Base-by-base conservation (phyloP, 345 rosid genomes). In the Stellera chamaejasme region DNA sequence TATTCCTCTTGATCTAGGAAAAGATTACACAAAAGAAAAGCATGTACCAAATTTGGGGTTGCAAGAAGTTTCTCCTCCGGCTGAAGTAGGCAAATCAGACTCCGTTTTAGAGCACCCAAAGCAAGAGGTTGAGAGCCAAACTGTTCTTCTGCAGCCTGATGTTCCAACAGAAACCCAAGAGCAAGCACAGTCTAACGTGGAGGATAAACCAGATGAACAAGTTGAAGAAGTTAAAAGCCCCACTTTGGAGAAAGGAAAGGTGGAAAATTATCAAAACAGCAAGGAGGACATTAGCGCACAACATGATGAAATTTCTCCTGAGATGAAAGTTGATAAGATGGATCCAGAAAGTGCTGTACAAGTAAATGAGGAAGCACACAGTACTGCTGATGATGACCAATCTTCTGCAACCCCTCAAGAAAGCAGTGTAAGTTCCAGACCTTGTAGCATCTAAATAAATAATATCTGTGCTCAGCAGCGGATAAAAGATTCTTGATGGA, bases 351-450 rank as follows among this genome's bases (percentile, higher is more conserved):
- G 56, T 62, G 64, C 46, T 55, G 43, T 27, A 45, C 72, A 73
- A 70, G 46, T 71, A 11, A 68, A 39, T 43, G 79, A 88, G 54
- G 73, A 64, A 72, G 43, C 55, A 60, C 70, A 69, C 58, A 69
- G 11, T 50, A 46, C 58, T 10, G 43, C 60, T 64, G 36, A 48
- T 53, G 61, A 55, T 45, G 41, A 52, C 52, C 77, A 59, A 68
- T 50, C 61, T 45, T 64, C 27, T 52, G 65, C 48, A 49, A 63
- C 46, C 66, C 57, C 70, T 46, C 61, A 50, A 15, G 79, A 68
- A 32, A 41, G 28, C 56, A 61, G 49, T 61, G 54, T 50, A 45
- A 60, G 39, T 32, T 32, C 39, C 39, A 73, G 63, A 12, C 62
- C 50, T 32, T 45, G 23, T 45, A 52, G 7, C 48, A 64, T 50